phyloP scores from a whole-genome alignment of 2,329 filamentous ascomycete species.

The Botrytis fragariae region DNA sequence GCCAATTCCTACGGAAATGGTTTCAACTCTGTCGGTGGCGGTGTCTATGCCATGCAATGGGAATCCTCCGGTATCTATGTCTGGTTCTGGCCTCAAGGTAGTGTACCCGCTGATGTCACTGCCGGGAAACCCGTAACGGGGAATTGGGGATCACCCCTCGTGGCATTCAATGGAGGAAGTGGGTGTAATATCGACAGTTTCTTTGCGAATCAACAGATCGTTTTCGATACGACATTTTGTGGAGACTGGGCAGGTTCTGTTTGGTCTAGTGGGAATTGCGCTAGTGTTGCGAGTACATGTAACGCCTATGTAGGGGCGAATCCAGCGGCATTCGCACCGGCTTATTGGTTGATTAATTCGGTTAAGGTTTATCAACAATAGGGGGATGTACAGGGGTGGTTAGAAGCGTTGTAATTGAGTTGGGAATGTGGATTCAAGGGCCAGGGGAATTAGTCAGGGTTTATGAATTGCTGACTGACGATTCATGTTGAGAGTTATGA shows the following conservation, averaged over 20 bases:
- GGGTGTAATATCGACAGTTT: constrained; percentile 2
- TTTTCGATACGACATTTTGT: constrained; percentile 15
- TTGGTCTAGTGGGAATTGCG: constrained; percentile 9
- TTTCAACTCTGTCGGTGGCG: constrained; percentile 69
- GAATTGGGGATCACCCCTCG: constrained; percentile 67
- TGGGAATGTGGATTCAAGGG: neutral
- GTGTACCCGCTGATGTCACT: constrained; percentile 62
- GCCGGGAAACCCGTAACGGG: constrained; percentile 58
- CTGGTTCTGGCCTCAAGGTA: constrained; percentile 73
- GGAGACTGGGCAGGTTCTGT: constrained; percentile 6
- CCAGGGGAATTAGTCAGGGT: neutral
- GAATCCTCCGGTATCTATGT: constrained; percentile 68
- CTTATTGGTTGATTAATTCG: constrained; percentile 13
- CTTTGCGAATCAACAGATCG: neutral
- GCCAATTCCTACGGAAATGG: constrained; percentile 60
- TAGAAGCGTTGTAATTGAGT: neutral
- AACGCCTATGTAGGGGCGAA: constrained; percentile 11
- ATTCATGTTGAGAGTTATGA: neutral
- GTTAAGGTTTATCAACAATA: constrained; percentile 17
- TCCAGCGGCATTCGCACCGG: neutral
- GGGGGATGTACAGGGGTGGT: too few species aligned
- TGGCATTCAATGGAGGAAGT: constrained; percentile 61
- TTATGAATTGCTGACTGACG: neutral
- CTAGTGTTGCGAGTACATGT: neutral
- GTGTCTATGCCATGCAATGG: constrained; percentile 76